Base-by-base conservation (phyloP, 1,284 basidiomycete genomes). In the Acaromyces ingoldii region DNA sequence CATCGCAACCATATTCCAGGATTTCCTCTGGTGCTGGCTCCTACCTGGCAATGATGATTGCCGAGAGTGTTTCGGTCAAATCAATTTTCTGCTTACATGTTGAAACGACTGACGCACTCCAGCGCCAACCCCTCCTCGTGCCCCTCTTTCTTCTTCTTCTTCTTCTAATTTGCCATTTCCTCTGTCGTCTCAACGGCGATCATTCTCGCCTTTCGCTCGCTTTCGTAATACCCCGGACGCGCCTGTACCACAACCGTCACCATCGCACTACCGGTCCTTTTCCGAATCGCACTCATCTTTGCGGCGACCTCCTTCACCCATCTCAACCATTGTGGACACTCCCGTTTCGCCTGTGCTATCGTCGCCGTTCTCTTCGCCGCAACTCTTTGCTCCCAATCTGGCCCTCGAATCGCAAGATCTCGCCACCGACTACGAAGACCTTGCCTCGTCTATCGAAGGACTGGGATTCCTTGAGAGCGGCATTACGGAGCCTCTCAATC, bases 391-490 rank as follows among this genome's bases (percentile, higher is more conserved):
- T n/a, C 39, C 54, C 15, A 54, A 54, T 40, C 38, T 56, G 22
- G 54, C 51, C 4, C 22, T 51, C 13, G 54, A 56, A 39, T 49
- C 54, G 24, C 43, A 69, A 74, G 72, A 75, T 55, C 83, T 99
- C 46, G 87, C 90, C 50, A 84, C 85, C 54, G 95, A 99, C 80
- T 99, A 97, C 77, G 90, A 95, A 74, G 93, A 97, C 76, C 80
- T 97, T 65, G 91, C 93, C 24, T 87, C 91, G 54, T 87, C 89
- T 42, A 88, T 96, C 55, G 92, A 98, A 77, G 91, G 92, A 45
- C 82, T 99, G 53, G 95, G 91, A 53, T 95, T 95, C 78, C 82
- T 99, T 60, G 93, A 99, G 77, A 91, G 89, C 57, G 93, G 93
- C 31, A 97, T 99, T 63, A 97, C 93, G 26, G 91, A 96, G 65